Percentiles rank a stretch among this genome's conserved stretches.
phyloP scores from a whole-genome alignment of 2,329 filamentous ascomycete genomes.

The Stagonosporopsis rhizophila region DNA sequence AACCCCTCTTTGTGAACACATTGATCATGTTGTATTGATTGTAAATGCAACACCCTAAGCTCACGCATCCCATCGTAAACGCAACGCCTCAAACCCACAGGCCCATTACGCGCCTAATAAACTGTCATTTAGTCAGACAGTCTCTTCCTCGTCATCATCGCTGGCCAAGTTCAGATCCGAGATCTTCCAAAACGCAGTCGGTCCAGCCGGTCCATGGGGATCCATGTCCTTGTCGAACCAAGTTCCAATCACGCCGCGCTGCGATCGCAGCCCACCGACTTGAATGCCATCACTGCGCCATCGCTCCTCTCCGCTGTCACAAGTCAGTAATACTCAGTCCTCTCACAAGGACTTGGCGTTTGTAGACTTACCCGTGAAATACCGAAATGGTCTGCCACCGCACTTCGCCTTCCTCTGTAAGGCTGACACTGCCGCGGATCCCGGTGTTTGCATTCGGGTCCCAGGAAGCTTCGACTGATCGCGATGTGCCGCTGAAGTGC shows the following conservation, averaged over 20 bases:
- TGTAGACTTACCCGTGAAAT: slow-evolving; percentile 55
- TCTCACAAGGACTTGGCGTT: not conserved
- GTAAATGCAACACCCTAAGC: not conserved
- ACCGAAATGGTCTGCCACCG: slow-evolving; percentile 76
- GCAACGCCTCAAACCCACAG: not conserved
- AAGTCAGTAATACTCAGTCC: slow-evolving; percentile 31
- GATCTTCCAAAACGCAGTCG: slow-evolving; percentile 80
- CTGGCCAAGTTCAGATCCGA: slow-evolving; percentile 52
- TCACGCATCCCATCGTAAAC: not conserved
- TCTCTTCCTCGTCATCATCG: slow-evolving; percentile 21
- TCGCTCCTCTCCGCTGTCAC: slow-evolving; percentile 66
- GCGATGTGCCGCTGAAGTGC: slow-evolving; percentile 69
- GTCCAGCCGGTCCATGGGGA: slow-evolving; percentile 72
- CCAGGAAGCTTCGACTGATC: slow-evolving; percentile 68
- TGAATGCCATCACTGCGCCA: slow-evolving; percentile 83
- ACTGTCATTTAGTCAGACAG: not conserved
- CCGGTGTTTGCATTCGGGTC: slow-evolving; percentile 73
- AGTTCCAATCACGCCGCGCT: slow-evolving; percentile 72
- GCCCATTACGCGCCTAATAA: not conserved
- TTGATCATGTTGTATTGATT: not conserved
- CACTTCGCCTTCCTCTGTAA: slow-evolving; percentile 74
- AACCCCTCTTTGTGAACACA: not conserved
- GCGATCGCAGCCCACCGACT: slow-evolving; percentile 70
- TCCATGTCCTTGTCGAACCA: slow-evolving; percentile 82
- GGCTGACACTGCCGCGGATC: slow-evolving; percentile 68